phyloP scores from a whole-genome alignment of 345 rosid species.

The Cochlearia excelsa region DNA sequence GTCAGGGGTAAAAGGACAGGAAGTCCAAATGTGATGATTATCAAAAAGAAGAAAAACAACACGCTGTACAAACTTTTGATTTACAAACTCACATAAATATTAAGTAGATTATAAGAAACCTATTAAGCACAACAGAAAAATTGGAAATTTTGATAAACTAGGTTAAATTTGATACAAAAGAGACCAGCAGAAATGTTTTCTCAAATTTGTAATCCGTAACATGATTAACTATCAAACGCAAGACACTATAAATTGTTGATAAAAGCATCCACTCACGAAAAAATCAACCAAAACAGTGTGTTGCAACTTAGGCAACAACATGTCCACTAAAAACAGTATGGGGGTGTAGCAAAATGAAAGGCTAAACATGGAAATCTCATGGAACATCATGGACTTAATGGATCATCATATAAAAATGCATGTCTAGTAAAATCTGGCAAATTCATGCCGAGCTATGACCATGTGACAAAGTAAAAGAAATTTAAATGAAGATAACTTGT shows the following conservation, averaged over 20 bases:
- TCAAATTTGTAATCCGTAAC: constrained; percentile 1
- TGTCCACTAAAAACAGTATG: not conserved
- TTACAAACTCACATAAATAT: not conserved
- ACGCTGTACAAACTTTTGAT: constrained; percentile 3
- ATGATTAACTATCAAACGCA: constrained; percentile 8
- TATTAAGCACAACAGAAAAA: constrained; percentile 4
- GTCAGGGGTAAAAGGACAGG: not conserved
- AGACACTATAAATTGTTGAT: not conserved
- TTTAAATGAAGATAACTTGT: not conserved
- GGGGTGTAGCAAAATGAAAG: not conserved
- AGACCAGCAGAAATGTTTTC: constrained; percentile 6
- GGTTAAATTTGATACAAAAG: constrained; percentile 3
- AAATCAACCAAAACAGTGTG: constrained; percentile 3
- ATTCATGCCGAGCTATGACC: not conserved
- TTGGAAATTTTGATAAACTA: not conserved
- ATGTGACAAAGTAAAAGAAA: not conserved
- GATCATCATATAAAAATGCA: too few species aligned
- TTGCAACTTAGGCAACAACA: constrained; percentile 1
- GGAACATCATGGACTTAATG: not conserved
- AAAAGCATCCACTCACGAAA: constrained; percentile 7
- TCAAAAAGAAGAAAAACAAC: not conserved
- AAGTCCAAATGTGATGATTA: constrained; percentile 8
- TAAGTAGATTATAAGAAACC: not conserved
- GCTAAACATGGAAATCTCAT: constrained; percentile 10
- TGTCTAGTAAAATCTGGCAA: not conserved